These are phyloP conservation scores for Crithidia fasciculata DNA, from an alignment of 208 protist species.

Conservation along the genomic window DNA sequence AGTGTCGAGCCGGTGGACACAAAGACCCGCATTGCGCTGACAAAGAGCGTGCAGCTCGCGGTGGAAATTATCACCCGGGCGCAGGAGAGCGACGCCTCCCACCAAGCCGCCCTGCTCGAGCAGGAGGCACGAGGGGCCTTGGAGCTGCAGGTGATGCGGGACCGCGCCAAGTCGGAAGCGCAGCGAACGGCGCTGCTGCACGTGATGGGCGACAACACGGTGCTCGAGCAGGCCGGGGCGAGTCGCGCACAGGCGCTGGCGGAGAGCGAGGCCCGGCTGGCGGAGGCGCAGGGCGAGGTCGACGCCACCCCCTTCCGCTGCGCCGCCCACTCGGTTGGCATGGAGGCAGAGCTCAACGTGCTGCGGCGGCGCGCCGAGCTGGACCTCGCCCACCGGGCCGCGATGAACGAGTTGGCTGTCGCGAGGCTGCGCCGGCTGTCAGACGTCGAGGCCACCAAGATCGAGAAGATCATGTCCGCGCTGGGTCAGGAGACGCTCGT, in stretches of 20 bases:
- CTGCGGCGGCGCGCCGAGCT: conserved; percentile 57
- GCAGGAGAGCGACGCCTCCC: conserved; percentile 87
- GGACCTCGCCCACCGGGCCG: conserved; percentile 71
- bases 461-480: conserved; percentile 78
- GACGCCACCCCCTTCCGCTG: conserved; percentile 60
- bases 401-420: conserved; percentile 79
- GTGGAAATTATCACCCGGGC: conserved; percentile 92
- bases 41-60: conserved; percentile 91
- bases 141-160: conserved; percentile 79
- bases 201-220: conserved; percentile 69
- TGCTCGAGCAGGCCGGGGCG: conserved; percentile 73
- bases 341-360: conserved; percentile 68
- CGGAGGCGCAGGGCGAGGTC: conserved; percentile 59
- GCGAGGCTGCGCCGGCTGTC: conserved; percentile 60
- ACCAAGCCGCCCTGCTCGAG: conserved; percentile 79
- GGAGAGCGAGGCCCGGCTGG: conserved; percentile 67
- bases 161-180: conserved; percentile 64
- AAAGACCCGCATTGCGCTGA: conserved; percentile 83
- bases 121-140: conserved; percentile 74
- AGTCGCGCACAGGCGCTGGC: conserved; percentile 80
- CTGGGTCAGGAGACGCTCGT: conserved; percentile 89
- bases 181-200: conserved; percentile 64
- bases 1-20: conserved; percentile 93
- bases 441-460: conserved; percentile 73
- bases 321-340: conserved; percentile 41